Base-by-base conservation (phyloP, 441 rosid genomes). In the Lepidium campestre region DNA sequence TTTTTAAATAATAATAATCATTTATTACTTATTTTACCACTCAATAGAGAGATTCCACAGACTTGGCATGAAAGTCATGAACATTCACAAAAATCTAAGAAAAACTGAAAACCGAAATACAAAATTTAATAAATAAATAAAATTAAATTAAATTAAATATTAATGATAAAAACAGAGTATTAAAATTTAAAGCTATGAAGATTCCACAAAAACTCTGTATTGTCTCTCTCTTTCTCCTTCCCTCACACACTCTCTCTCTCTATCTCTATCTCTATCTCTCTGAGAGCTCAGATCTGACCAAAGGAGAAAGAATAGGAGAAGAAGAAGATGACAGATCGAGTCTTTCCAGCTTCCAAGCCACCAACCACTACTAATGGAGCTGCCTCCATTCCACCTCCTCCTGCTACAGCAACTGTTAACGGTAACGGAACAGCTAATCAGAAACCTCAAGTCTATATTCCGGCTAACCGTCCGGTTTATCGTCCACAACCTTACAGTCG, bases 401-500 rank as follows among this genome's bases (percentile, higher is more conserved):
- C 79, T 2, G 71, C 69, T 29, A 29, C 49, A 48, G 17, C 78
- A 25, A 11, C 78, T 10, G 48, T 62, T 53, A 74, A 48, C 40
- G 46, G 57, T 18, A 72, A 80, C 65, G 68, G 71, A 19, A 54
- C 75, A 35, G 17, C 80, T 18, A 50, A 82, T n/a, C 73, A 79
- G 60, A 84, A 86, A 47, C 72, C 91, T 3, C 81, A 88, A 32
- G 78, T 74, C 13, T 78, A 82, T 49, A 87, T 79, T 52, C 94
- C 94, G 3, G 55, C 86, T 1, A 71, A 81, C 50, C 89, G 85
- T 23, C 79, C 73, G 2, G 67, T 86, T 13, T 93, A 88, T 82
- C 90, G 93, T 37, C 94, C 93, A 1, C 90, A 80, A 19, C 85
- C 92, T n/a, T 76, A 78, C 75, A 70, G 77, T 70, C 86, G 82